Evolutionary conservation across 2,329 filamentous ascomycete genomes (phyloP).

Genomic region (Elsinoe perseae): DNA sequence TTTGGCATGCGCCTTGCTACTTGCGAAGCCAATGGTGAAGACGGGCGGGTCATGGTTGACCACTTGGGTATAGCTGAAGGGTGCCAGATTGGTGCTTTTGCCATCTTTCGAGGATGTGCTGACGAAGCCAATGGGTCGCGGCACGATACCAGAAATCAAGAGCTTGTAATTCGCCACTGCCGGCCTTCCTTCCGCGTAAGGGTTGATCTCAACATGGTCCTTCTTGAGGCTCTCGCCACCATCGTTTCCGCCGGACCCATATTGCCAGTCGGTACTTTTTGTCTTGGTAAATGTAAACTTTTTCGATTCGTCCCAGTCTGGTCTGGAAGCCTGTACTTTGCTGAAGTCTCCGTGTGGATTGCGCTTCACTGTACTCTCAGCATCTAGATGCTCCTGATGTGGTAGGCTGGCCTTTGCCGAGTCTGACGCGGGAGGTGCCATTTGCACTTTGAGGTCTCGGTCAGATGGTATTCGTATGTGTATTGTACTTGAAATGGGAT

Average conservation of each 20-base stretch:
- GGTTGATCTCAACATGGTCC: slow-evolving; percentile 70
- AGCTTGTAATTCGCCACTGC: slow-evolving; percentile 80
- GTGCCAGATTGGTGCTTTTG: slow-evolving; percentile 64
- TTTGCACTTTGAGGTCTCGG: too few relatives aligned
- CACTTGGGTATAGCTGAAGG: slow-evolving; percentile 80
- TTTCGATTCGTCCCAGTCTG: slow-evolving; percentile 47
- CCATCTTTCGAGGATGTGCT: slow-evolving; percentile 56
- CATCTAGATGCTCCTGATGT: slow-evolving; percentile 17
- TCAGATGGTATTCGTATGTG: too few relatives aligned
- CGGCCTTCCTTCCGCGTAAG: slow-evolving; percentile 62
- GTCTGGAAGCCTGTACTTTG: slow-evolving; percentile 57
- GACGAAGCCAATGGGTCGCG: slow-evolving; percentile 67
- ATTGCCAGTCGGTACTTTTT: slow-evolving; percentile 56
- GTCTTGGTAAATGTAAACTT: slow-evolving; percentile 55
- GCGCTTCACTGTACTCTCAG: slow-evolving; percentile 45
- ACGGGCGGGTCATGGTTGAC: slow-evolving; percentile 80
- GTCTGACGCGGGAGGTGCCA: neutral
- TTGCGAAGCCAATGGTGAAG: slow-evolving; percentile 59
- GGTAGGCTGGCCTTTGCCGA: neutral
- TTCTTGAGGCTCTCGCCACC: slow-evolving; percentile 44
- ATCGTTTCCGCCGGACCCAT: slow-evolving; percentile 58
- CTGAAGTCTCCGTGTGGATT: slow-evolving; percentile 72
- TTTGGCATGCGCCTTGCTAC: slow-evolving; percentile 56
- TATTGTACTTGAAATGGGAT: too few relatives aligned
- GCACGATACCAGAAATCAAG: slow-evolving; percentile 71